Conservation (phyloP, 140 eudicot genomes). For the Senecio squalidus region DNA sequence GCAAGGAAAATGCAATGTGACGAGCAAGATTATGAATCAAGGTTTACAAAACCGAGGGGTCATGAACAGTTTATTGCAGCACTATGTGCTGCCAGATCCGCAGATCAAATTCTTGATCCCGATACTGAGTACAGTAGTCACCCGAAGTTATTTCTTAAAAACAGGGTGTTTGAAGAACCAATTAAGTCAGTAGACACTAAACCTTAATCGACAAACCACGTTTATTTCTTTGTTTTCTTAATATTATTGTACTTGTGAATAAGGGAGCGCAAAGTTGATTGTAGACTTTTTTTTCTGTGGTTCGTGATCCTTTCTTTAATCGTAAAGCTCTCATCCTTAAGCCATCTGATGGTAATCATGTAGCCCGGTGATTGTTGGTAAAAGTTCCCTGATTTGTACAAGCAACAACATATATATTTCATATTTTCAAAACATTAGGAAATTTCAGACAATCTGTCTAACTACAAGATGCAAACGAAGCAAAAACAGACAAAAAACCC, state of each 20-base stretch:
- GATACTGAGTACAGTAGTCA: conserved; percentile 28
- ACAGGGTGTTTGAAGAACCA: conserved; percentile 44
- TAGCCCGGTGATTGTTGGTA: no score
- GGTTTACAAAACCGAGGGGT: conserved; percentile 44
- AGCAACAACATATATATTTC: no score
- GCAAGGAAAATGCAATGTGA: conserved; percentile 37
- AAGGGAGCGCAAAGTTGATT: conserved; percentile 9
- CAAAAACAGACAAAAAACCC: no score
- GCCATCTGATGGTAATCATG: neutral
- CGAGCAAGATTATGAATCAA: conserved; percentile 27
- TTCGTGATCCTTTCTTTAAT: neutral
- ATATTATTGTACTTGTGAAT: conserved; percentile 19
- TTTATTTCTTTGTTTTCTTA: conserved; percentile 4
- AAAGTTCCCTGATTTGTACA: no score
- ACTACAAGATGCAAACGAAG: no score
- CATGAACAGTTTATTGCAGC: conserved; percentile 63
- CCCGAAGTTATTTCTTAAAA: conserved; percentile 31
- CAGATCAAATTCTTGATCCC: conserved; percentile 23
- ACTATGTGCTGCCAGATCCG: conserved; percentile 39
- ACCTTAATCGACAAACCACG: conserved; percentile 16
- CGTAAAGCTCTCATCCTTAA: neutral
- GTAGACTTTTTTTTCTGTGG: neutral
- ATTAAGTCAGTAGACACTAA: conserved; percentile 34
- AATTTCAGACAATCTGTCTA: no score
- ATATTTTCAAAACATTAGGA: no score